A percentile compares a stretch with the other conserved stretches of the same genome.
These are phyloP conservation scores for Nitzschia sp. DNA, from an alignment of 108 stramenopile species.

Conservation along the genomic window DNA sequence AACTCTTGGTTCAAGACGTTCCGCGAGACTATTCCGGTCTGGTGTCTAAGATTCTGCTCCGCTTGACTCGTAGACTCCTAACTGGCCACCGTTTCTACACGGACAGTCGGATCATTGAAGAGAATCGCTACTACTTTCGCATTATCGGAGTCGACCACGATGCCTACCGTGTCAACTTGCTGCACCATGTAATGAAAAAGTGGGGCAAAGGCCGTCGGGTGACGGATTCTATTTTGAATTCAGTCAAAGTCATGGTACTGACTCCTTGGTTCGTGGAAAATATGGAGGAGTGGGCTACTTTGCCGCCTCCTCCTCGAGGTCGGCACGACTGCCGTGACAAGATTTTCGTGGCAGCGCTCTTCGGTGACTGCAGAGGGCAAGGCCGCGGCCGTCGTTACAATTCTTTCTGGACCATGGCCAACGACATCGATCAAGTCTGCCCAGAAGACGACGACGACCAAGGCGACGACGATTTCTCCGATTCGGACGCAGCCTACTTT, in stretches of 20 bases:
- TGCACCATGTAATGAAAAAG: neutral
- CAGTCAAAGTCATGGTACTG: neutral
- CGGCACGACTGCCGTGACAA: neutral
- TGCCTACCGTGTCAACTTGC: neutral
- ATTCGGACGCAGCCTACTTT: constrained; percentile 1
- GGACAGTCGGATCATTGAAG: neutral
- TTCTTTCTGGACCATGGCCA: no score
- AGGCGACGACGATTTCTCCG: neutral
- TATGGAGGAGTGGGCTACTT: constrained; percentile 1
- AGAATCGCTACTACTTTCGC: neutral
- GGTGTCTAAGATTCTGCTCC: neutral
- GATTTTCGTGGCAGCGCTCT: neutral
- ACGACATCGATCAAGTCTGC: no score
- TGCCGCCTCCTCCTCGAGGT: neutral
- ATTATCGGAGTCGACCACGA: neutral
- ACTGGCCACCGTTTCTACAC: neutral
- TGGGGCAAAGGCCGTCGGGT: neutral
- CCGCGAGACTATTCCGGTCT: neutral
- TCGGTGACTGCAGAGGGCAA: neutral
- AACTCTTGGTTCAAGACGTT: neutral
- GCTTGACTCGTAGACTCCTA: neutral
- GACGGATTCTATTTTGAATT: neutral
- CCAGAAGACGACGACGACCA: neutral
- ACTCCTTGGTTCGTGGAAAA: neutral
- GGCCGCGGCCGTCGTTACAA: neutral